phyloP scores from a whole-genome alignment of 345 rosid genomes.

The Kernera saxatilis region DNA sequence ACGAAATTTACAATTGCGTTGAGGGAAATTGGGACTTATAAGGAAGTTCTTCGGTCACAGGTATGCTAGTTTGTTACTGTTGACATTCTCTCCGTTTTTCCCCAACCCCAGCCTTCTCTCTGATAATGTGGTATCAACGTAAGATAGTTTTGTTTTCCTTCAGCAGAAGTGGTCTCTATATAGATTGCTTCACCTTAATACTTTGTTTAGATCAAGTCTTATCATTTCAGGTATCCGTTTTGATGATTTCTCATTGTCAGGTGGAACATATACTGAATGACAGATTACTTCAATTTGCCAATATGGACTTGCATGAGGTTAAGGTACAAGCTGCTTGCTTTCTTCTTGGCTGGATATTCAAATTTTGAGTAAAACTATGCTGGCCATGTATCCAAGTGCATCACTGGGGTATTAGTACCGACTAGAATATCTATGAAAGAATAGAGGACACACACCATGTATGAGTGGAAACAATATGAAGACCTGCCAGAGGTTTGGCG shows the following conservation, averaged over 20 bases:
- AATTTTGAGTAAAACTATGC: background rate
- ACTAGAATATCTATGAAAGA: background rate
- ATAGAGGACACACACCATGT: background rate
- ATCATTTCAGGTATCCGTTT: background rate
- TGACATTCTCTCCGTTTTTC: background rate
- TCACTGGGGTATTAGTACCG: background rate
- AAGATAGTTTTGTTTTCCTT: background rate
- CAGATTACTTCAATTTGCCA: slow-evolving; percentile 82
- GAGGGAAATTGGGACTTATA: slow-evolving; percentile 98
- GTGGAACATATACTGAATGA: slow-evolving; percentile 96
- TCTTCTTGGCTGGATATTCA: background rate
- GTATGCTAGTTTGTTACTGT: slow-evolving; percentile 32
- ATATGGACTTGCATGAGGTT: slow-evolving; percentile 81
- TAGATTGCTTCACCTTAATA: background rate
- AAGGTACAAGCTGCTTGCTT: slow-evolving; percentile 56
- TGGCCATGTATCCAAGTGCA: background rate
- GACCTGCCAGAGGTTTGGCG: background rate
- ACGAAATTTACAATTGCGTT: slow-evolving; percentile 97
- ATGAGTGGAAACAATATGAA: background rate
- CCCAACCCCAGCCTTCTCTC: background rate
- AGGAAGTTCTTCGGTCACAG: slow-evolving; percentile 97
- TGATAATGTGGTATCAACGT: background rate
- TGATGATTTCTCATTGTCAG: slow-evolving; percentile 37
- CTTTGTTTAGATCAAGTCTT: background rate
- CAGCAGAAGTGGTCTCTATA: background rate